Evolutionary conservation across 106 monocot genomes (phyloP).

Genomic region (Agapanthus africanus): DNA sequence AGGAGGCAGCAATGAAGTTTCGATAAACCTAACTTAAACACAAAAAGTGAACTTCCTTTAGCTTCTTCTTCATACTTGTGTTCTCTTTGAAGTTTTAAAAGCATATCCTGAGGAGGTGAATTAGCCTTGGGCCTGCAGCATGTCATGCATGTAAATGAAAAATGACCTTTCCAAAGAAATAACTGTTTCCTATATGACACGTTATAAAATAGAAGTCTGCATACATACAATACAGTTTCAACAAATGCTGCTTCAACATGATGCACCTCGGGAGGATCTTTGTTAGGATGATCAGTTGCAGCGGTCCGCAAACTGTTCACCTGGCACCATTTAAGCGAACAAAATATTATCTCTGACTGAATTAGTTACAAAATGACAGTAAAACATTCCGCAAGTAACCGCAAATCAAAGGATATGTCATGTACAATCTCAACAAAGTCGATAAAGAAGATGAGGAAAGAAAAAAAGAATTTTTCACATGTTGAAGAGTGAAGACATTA

Average conservation of each 20-base stretch:
- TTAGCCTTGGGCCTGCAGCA: conserved; percentile 73
- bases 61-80: conserved; percentile 45
- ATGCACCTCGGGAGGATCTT: conserved; percentile 70
- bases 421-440: neutral
- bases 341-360: neutral
- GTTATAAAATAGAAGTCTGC: conserved; percentile 6
- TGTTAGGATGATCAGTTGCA: conserved; percentile 44
- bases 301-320: conserved; percentile 35
- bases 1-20: conserved; percentile 60
- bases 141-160: neutral
- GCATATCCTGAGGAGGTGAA: conserved; percentile 75
- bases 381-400: neutral
- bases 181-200: neutral
- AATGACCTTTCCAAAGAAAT: neutral
- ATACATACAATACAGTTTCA: conserved; percentile 65
- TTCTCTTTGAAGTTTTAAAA: conserved; percentile 64
- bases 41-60: conserved; percentile 68
- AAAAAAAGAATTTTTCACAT: neutral
- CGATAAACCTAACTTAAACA: conserved; percentile 78
- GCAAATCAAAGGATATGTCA: neutral
- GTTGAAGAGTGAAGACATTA: neutral
- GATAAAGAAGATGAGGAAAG: neutral
- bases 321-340: conserved; percentile 24
- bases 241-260: conserved; percentile 95
- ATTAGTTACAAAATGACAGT: neutral